Evolutionary conservation across 2,329 filamentous ascomycete genomes (phyloP).

Genomic region (Aspergillus intermedius): DNA sequence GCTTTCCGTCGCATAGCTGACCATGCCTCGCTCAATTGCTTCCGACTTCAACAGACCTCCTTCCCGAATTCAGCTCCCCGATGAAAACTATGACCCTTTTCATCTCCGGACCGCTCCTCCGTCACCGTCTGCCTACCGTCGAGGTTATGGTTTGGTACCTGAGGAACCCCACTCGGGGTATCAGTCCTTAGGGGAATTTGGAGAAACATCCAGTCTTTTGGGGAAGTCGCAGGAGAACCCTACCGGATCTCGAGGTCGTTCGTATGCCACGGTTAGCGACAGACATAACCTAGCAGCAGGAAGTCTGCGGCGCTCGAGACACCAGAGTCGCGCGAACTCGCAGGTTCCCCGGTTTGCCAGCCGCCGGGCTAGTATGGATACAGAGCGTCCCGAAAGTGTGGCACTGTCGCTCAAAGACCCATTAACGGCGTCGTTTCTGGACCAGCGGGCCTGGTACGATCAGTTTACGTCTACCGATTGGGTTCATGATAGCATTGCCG

Average conservation of each 20-base stretch:
- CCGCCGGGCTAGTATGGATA: constrained; percentile 53
- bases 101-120: constrained; percentile 27
- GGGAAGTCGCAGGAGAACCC: constrained; percentile 12
- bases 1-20: background rate
- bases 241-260: constrained; percentile 22
- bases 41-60: constrained; percentile 16
- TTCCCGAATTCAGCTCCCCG: constrained; percentile 6
- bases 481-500: constrained; percentile 95
- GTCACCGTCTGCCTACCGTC: constrained; percentile 29
- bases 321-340: constrained; percentile 47
- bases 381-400: constrained; percentile 24
- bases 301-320: constrained; percentile 34
- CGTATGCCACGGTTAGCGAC: constrained; percentile 33
- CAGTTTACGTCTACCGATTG: constrained; percentile 97
- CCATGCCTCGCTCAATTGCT: constrained; percentile 28
- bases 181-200: constrained; percentile 25
- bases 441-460: constrained; percentile 96
- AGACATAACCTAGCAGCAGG: constrained; percentile 29
- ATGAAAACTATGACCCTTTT: constrained; percentile 5
- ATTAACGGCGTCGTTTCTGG: constrained; percentile 58
- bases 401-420: constrained; percentile 42
- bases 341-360: constrained; percentile 42
- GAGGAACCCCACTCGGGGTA: constrained; percentile 28
- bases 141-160: constrained; percentile 21
- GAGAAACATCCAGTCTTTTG: constrained; percentile 32